phyloP scores from a whole-genome alignment of 257 asterid genomes.

The Lycium ferocissimum region DNA sequence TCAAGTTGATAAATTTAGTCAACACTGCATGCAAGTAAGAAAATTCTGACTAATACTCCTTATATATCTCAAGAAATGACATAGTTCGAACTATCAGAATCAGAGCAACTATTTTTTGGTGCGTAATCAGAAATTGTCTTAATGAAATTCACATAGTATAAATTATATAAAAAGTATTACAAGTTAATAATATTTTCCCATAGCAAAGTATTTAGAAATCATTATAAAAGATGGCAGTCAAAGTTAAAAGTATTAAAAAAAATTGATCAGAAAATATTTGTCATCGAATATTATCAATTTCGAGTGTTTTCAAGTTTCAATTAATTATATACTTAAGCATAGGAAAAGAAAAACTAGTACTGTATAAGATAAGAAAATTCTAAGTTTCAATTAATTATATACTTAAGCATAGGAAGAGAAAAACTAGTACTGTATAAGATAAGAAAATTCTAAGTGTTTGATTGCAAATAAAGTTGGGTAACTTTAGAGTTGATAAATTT shows the following conservation, averaged over 20 bases:
- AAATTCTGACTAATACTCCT: too few relatives aligned
- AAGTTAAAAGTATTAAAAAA: not conserved
- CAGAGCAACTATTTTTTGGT: not conserved
- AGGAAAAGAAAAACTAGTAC: too few relatives aligned
- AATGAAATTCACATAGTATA: not conserved
- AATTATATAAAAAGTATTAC: not conserved
- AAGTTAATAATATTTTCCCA: not conserved
- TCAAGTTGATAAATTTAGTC: too few relatives aligned
- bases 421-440: not conserved
- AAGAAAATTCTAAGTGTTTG: not conserved
- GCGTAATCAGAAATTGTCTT: not conserved
- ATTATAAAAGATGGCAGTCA: not conserved
- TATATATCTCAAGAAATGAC: not conserved
- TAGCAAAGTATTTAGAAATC: not conserved
- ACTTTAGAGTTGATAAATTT: not conserved
- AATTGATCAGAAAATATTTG: not conserved
- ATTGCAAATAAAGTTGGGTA: conserved; percentile 10
- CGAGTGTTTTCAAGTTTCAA: not conserved
- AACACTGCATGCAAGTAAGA: too few relatives aligned
- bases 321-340: not conserved
- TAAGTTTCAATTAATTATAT: not conserved
- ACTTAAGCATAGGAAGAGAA: too few relatives aligned
- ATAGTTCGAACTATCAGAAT: not conserved
- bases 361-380: too few relatives aligned
- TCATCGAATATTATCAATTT: too few relatives aligned